phyloP scores from a whole-genome alignment of 2,329 filamentous ascomycete genomes.

The Cladorrhinum sp. region DNA sequence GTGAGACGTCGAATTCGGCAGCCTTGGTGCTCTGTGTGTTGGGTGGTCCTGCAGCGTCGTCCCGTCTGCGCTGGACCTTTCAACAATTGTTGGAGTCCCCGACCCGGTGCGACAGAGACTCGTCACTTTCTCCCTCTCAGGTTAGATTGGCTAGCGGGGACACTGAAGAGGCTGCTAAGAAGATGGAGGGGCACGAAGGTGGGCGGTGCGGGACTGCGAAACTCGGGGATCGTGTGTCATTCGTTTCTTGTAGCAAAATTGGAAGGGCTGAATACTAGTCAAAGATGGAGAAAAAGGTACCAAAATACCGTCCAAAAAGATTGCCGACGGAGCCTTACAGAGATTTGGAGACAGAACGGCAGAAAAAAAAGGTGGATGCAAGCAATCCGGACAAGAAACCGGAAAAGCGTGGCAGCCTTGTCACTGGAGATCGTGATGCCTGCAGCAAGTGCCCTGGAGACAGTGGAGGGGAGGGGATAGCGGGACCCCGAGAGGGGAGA shows the following conservation, averaged over 20 bases:
- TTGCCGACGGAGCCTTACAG: neutral
- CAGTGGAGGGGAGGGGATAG: neutral
- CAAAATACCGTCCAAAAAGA: neutral
- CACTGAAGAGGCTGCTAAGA: neutral
- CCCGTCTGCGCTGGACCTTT: constrained; percentile 12
- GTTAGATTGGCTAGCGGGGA: neutral
- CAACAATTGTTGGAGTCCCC: neutral
- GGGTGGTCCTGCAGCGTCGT: neutral
- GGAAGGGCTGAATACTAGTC: neutral
- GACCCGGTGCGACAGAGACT: neutral
- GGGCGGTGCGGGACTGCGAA: neutral
- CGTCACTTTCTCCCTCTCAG: neutral
- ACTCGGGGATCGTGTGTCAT: neutral
- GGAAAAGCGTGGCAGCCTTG: constrained; percentile 9
- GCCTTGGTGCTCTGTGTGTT: neutral
- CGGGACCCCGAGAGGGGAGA: neutral
- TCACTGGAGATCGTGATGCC: neutral
- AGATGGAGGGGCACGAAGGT: neutral
- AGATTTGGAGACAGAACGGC: neutral
- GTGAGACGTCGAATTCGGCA: constrained; percentile 14
- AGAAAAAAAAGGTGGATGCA: neutral
- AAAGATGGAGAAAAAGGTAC: neutral
- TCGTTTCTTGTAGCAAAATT: neutral
- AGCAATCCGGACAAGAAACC: neutral
- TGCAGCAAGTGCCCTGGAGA: neutral